Evolutionary conservation across 2,329 filamentous ascomycete genomes (phyloP), one percentile per base, ranked within the genome.

Genomic region (Pseudophaeomoniella oleicola): DNA sequence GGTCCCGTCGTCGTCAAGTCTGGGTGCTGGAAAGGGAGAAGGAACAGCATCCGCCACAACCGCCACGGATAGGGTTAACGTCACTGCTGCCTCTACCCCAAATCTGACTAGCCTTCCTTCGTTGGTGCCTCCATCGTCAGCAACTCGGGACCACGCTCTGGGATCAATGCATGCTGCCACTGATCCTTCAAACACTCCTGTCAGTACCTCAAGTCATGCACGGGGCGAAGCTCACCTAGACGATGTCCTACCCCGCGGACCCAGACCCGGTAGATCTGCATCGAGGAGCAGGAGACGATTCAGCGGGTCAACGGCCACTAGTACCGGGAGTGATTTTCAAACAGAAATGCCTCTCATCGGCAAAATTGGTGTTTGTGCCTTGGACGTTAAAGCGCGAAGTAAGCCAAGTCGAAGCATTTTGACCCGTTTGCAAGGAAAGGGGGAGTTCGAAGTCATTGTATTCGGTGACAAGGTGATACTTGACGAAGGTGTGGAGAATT

Each of bases 391-490:
- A 63, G 90, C 90, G 22, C 75, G 90, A 50, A 94, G 87, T 67
- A 96, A 96, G 59, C 90, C 90, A 1, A 94, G 88, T 53, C 74
- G 92, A 46, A 96, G 94, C 52, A 98, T 98, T 47, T 64, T 98
- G 41, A 96, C 93, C 52, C 76, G 87, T 35, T 69, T 98, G 14
- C 88, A 94, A 45, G 76, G 82, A 19, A 87, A 92, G 46, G 75
- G 79, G 35, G 88, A 96, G 49, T 96, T 98, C 51, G 88, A 98
- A 50, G 87, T 96, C 16, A 80, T 93, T 42, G 88, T 98, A 10
- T 98, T 98, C 63, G 92, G 90, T 34, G 90, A 98, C 64, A 98
- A 98, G 61, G 88, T 94, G 31, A 98, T 98, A 47, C 68, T 98
- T 22, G 90, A 98, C 52, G 90, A 98, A 71, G 72, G 72, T 43